These are phyloP conservation scores for Leccinum solheimii DNA, from an alignment of 1,284 basidiomycete genomes.

Conservation along the genomic window DNA sequence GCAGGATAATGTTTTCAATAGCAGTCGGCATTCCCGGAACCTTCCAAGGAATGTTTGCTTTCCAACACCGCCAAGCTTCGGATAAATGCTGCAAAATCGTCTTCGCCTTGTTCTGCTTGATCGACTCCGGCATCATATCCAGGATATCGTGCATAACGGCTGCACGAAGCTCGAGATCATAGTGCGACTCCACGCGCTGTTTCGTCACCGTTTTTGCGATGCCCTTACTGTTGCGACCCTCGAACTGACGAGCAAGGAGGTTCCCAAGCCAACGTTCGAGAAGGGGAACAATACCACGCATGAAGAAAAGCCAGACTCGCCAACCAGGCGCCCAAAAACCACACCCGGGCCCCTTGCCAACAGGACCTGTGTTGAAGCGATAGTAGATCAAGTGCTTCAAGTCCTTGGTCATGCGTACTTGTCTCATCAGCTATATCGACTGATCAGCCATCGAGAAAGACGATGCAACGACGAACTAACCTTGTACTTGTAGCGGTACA, in stretches of 20 bases:
- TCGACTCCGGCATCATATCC: conserved; percentile 99
- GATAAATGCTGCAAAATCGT: conserved; percentile 97
- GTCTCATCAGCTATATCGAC: conserved; percentile 81
- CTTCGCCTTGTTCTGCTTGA: conserved; percentile 99
- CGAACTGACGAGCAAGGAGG: conserved; percentile 96
- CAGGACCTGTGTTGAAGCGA: conserved; percentile 98
- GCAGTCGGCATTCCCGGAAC: conserved; percentile 97
- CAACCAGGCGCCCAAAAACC: conserved; percentile 99
- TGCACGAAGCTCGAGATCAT: conserved; percentile 95
- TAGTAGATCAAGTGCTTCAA: conserved; percentile 98
- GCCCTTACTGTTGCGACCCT: conserved; percentile 96
- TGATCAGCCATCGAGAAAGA: conserved; percentile 8
- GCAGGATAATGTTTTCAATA: conserved; percentile 98
- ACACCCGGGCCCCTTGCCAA: conserved; percentile 98
- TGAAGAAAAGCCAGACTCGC: conserved; percentile 99
- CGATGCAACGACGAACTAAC: conserved; percentile 36
- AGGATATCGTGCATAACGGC: conserved; percentile 99
- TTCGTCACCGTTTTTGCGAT: conserved; percentile 97
- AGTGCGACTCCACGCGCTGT: conserved; percentile 98
- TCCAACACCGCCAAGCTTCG: conserved; percentile 99
- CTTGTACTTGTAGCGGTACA: conserved; percentile 99
- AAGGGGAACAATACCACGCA: conserved; percentile 97
- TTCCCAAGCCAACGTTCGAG: conserved; percentile 98
- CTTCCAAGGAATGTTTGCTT: conserved; percentile 99
- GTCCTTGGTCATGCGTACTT: conserved; percentile 99